Conservation (phyloP, 768 basidiomycete genomes). For the Mycena epipterygia region DNA sequence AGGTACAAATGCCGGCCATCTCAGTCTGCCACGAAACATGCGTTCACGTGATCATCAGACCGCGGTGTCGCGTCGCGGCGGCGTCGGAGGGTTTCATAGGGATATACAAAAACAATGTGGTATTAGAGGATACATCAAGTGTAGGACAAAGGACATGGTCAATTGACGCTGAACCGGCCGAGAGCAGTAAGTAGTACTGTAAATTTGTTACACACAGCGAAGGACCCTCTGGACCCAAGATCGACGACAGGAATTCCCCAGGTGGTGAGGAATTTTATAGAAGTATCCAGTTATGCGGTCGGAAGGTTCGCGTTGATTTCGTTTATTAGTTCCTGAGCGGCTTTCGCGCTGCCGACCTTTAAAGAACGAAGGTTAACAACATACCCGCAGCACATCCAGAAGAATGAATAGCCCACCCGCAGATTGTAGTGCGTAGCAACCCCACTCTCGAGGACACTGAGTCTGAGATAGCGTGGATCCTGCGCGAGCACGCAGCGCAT, state of each 20-base stretch:
- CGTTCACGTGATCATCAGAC: background rate
- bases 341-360: slow-evolving; percentile 78
- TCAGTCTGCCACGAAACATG: slow-evolving; percentile 18
- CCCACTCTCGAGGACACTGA: slow-evolving; percentile 78
- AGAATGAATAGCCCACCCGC: slow-evolving; percentile 61
- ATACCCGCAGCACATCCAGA: slow-evolving; percentile 14
- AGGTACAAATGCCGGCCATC: slow-evolving; percentile 10
- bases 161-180: slow-evolving; percentile 9
- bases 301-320: slow-evolving; percentile 66
- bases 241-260: no score
- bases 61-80: no score
- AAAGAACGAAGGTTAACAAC: slow-evolving; percentile 18
- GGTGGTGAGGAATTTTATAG: background rate
- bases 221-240: background rate
- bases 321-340: slow-evolving; percentile 77
- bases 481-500: slow-evolving; percentile 82
- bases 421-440: slow-evolving; percentile 80
- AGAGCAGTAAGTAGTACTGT: slow-evolving; percentile 30
- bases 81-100: background rate
- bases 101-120: slow-evolving; percentile 26
- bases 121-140: slow-evolving; percentile 32
- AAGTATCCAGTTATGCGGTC: slow-evolving; percentile 41
- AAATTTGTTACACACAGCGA: slow-evolving; percentile 32
- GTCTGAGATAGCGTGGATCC: slow-evolving; percentile 84
- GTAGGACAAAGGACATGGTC: background rate